Base-by-base conservation (phyloP, 1,139 yeast species). In the Yamadazyma jaroonii region DNA sequence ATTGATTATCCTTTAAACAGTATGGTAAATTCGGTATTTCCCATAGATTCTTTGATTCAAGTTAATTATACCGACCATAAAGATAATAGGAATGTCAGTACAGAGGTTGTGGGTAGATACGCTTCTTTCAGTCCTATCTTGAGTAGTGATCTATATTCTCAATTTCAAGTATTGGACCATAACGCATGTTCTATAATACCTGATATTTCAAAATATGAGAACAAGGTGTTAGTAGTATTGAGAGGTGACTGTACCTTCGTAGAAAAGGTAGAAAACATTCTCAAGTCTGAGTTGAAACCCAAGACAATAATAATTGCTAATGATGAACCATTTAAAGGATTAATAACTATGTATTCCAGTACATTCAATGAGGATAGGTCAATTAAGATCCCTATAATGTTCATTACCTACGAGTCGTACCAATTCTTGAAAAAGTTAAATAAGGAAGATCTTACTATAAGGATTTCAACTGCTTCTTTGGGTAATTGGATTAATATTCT, bases 191-290 rank as follows among this genome's bases (percentile, higher is more conserved):
- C 47, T 3, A 27, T 50, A 3, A 31, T 28, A 20, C 39, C 52
- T 12, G 28, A 41, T 8, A 21, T 29, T n/a, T n/a, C n/a, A n/a
- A 51, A 49, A 6, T 49, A 40, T 35, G 41, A 53, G 27, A 49
- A 55, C 38, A 64, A 63, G 39, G 51, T 63, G 5, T 37, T 71
- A 13, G 49, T 71, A 9, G 62, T 68, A 3, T 51, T 64, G 37
- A 47, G 77, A 26, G 77, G 77, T 2, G 61, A 56, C 13, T 71
- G 77, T 47, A 65, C 74, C 3, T 71, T 71, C 52, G 71, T 66
- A 12, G 57, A 59, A 28, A 71, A 71, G 43, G 67, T 68, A 9
- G 41, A 55, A 14, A 57, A 64, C 38, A 41, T 70, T 9, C 35
- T 64, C 17, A 50, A 54, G 1, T 57, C 69, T 5, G 53, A 50